These are phyloP conservation scores for Claviceps sp. DNA, from an alignment of 2,329 filamentous ascomycete genomes.

Conservation along the genomic window DNA sequence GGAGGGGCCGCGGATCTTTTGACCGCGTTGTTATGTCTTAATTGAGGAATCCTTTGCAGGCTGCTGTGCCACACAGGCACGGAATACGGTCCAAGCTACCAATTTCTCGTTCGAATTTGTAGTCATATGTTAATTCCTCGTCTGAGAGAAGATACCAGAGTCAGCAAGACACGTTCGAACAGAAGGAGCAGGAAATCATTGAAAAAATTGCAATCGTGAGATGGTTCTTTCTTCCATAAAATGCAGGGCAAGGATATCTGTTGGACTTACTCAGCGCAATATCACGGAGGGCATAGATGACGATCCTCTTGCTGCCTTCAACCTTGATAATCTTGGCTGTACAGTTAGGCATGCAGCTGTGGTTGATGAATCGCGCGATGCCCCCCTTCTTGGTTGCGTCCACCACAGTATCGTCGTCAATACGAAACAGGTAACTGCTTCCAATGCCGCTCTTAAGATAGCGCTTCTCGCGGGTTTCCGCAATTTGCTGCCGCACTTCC, in stretches of 20 bases:
- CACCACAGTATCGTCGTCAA: conserved; percentile 93
- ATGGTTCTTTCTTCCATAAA: not conserved
- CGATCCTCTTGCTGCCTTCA: conserved; percentile 93
- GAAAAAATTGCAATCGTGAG: not conserved
- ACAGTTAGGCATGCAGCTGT: conserved; percentile 96
- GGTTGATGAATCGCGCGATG: conserved; percentile 96
- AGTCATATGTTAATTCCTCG: conserved; percentile 98
- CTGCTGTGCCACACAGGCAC: conserved; percentile 88
- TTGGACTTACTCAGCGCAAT: conserved; percentile 74
- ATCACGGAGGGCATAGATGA: conserved; percentile 94
- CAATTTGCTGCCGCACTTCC: conserved; percentile 90
- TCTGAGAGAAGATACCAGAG: conserved; percentile 38
- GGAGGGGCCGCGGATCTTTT: too few species aligned
- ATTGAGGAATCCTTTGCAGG: conserved; percentile 98
- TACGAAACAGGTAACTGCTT: conserved; percentile 93
- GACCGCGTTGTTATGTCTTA: conserved; percentile 31
- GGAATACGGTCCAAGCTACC: conserved; percentile 91
- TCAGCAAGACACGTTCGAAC: not conserved
- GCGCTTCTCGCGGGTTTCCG: conserved; percentile 83
- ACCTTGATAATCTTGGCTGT: conserved; percentile 99
- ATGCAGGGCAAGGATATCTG: too few species aligned
- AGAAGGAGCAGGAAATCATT: not conserved
- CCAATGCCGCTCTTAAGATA: conserved; percentile 96
- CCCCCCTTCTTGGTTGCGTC: conserved; percentile 98
- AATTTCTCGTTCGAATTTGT: conserved; percentile 98